Conservation (phyloP, 768 basidiomycete genomes). For the Chalciporus piperatus region DNA sequence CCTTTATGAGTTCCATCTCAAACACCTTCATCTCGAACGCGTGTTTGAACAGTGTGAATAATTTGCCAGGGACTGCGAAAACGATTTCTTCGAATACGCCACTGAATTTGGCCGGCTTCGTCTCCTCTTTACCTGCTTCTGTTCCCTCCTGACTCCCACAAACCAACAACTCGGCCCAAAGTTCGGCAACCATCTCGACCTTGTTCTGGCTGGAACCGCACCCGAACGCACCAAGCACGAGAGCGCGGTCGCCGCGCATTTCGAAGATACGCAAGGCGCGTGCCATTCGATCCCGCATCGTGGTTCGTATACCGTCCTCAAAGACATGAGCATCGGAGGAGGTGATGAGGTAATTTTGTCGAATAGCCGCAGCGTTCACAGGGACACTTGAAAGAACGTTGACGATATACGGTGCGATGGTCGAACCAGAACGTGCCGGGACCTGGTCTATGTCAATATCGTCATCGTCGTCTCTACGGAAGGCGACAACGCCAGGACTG, state of each 20-base stretch:
- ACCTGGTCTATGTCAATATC: constrained; percentile 13
- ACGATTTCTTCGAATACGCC: constrained; percentile 40
- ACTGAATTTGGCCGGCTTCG: constrained; percentile 35
- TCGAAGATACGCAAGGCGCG: constrained; percentile 44
- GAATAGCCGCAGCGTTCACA: constrained; percentile 42
- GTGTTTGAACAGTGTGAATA: constrained; percentile 35
- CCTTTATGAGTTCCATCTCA: constrained; percentile 33
- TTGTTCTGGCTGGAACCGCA: constrained; percentile 42
- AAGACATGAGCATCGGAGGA: constrained; percentile 35
- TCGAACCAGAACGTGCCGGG: constrained; percentile 18
- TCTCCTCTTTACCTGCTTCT: constrained; percentile 14
- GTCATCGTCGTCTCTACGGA: constrained; percentile 39
- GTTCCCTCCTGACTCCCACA: constrained; percentile 30
- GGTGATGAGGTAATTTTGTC: constrained; percentile 35
- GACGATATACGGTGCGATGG: constrained; percentile 38
- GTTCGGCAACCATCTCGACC: constrained; percentile 39
- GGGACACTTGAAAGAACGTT: constrained; percentile 42
- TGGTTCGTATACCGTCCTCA: constrained; percentile 37
- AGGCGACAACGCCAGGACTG: constrained; percentile 40
- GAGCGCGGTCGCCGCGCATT: constrained; percentile 34
- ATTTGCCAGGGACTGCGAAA: constrained; percentile 42
- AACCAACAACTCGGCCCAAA: constrained; percentile 46
- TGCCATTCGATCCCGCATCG: constrained; percentile 50
- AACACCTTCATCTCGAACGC: constrained; percentile 41
- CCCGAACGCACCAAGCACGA: constrained; percentile 47